phyloP scores from a whole-genome alignment of 1,139 yeast genomes.

The Candida smagusa region DNA sequence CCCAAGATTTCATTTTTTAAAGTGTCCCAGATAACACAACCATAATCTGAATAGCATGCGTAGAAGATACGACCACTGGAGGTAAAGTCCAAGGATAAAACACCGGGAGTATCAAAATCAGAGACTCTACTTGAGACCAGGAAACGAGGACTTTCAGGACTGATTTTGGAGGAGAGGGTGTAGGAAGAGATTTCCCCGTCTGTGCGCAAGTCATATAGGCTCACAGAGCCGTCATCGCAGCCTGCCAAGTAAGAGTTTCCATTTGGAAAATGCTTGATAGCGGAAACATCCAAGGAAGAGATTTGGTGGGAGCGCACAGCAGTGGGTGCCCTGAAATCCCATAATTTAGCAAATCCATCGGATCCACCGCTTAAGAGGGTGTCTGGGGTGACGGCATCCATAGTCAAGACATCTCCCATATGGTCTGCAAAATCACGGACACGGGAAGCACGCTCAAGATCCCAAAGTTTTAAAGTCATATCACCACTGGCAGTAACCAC shows the following conservation, averaged over 20 bases:
- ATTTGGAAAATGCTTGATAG: constrained; percentile 66
- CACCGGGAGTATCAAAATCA: constrained; percentile 56
- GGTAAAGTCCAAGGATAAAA: constrained; percentile 71
- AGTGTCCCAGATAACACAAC: constrained; percentile 78
- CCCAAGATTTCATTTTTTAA: constrained; percentile 66
- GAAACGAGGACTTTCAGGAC: constrained; percentile 10
- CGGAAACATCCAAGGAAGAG: constrained; percentile 65
- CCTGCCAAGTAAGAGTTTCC: constrained; percentile 69
- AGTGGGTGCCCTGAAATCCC: constrained; percentile 61
- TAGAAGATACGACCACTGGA: constrained; percentile 73
- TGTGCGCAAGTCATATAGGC: constrained; percentile 72
- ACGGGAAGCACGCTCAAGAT: constrained; percentile 56
- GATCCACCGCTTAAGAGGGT: constrained; percentile 70
- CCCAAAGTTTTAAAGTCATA: constrained; percentile 81
- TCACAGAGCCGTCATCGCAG: constrained; percentile 74
- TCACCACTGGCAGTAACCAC: constrained; percentile 80
- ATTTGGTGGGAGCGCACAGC: constrained; percentile 62
- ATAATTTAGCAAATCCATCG: constrained; percentile 67
- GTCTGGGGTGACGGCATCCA: constrained; percentile 30
- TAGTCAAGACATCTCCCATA: constrained; percentile 71
- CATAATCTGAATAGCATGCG: constrained; percentile 72
- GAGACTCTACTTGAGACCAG: constrained; percentile 7
- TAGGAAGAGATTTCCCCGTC: constrained; percentile 67
- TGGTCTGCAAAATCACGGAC: constrained; percentile 67
- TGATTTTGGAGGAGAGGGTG: constrained; percentile 22